Conservation (phyloP, 1,284 basidiomycete species). For the Mycena sp. region DNA sequence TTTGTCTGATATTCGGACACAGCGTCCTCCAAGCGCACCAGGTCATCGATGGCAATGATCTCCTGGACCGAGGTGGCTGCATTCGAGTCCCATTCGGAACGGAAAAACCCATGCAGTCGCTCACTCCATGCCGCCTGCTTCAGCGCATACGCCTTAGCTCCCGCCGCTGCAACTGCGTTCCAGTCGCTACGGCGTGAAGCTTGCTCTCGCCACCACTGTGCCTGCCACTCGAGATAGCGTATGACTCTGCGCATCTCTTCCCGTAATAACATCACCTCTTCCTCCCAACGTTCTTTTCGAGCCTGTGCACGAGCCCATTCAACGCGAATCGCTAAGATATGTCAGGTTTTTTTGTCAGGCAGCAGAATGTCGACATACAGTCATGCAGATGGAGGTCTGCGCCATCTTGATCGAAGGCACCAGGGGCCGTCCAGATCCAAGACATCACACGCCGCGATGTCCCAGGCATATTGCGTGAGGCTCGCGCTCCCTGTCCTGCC, state of each 20-base stretch:
- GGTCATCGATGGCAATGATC: too few relatives aligned
- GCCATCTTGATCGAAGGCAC: conserved; percentile 18
- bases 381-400: conserved; percentile 23
- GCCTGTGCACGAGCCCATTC: neutral
- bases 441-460: conserved; percentile 23
- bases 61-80: too few relatives aligned
- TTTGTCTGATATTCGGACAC: too few relatives aligned
- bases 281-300: conserved; percentile 11
- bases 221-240: conserved; percentile 14
- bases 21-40: too few relatives aligned
- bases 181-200: neutral
- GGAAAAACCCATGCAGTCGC: neutral
- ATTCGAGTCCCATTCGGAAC: too few relatives aligned
- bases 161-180: neutral
- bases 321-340: neutral
- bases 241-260: conserved; percentile 21
- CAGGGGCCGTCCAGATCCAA: conserved; percentile 35
- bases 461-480: conserved; percentile 11
- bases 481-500: conserved; percentile 7
- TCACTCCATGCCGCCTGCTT: neutral
- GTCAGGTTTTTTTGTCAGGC: neutral
- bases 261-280: conserved; percentile 15
- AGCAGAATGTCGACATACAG: conserved; percentile 11
- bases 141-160: neutral
- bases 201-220: neutral